Conservation (phyloP, 1,284 basidiomycete species). For the Ganoderma meredithae region DNA sequence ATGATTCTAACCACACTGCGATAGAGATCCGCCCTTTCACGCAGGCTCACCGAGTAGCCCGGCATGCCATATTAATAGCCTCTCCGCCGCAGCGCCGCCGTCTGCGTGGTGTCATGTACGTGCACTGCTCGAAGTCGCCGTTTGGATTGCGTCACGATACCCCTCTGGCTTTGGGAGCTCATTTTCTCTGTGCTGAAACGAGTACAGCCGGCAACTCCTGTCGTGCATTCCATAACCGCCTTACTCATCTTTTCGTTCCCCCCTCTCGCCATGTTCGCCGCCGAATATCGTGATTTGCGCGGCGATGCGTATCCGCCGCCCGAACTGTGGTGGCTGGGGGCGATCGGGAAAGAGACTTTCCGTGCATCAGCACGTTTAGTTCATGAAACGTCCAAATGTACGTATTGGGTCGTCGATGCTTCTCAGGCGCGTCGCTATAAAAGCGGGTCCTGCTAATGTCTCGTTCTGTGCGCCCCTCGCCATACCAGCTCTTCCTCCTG, state of each 20-base stretch:
- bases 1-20: neutral
- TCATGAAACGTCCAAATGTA: neutral
- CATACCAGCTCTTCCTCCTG: neutral
- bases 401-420: neutral
- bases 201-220: neutral
- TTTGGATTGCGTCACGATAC: neutral
- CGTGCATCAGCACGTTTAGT: neutral
- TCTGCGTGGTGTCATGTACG: neutral
- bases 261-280: neutral
- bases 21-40: neutral
- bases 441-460: neutral
- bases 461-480: neutral
- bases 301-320: neutral
- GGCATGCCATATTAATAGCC: neutral
- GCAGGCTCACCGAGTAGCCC: neutral
- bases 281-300: neutral
- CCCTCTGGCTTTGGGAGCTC: neutral
- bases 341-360: neutral
- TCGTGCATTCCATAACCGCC: neutral
- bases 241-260: neutral
- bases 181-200: neutral
- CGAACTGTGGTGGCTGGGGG: neutral
- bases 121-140: neutral
- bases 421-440: neutral
- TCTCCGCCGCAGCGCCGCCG: neutral